Conservation (phyloP, 331 rosid genomes). For the Telfairia occidentalis region DNA sequence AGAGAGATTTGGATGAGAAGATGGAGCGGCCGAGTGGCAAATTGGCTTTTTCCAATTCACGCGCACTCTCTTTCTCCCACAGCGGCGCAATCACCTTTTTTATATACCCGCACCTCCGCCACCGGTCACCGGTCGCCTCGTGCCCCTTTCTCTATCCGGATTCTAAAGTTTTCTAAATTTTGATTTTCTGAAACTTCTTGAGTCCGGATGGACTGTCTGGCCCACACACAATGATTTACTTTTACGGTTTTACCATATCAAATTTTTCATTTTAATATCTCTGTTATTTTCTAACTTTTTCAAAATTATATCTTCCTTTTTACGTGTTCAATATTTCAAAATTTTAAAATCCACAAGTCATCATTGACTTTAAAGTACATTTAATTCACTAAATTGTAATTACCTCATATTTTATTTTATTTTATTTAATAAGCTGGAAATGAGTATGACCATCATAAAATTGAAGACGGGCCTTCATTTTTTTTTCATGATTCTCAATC, state of each 20-base stretch:
- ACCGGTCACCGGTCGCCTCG: constrained; percentile 16
- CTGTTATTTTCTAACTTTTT: no score
- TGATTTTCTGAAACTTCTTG: constrained; percentile 21
- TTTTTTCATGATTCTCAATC: not conserved
- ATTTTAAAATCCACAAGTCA: no score
- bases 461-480: no score
- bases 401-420: not conserved
- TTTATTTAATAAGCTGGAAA: no score
- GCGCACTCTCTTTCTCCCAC: not conserved
- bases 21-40: not conserved
- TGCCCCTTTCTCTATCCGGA: constrained; percentile 21
- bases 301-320: no score
- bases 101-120: constrained; percentile 23
- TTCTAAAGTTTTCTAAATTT: constrained; percentile 20
- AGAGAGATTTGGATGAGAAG: not conserved
- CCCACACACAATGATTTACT: constrained; percentile 15
- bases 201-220: constrained; percentile 21
- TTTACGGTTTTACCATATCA: no score
- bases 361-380: not conserved
- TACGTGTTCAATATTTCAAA: no score
- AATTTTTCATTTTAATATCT: no score
- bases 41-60: not conserved
- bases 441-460: not conserved
- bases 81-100: not conserved
- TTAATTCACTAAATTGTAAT: not conserved